phyloP scores from a whole-genome alignment of 176 grass and related monocot genomes.

The sorghum (Sorghum bicolor) region DNA sequence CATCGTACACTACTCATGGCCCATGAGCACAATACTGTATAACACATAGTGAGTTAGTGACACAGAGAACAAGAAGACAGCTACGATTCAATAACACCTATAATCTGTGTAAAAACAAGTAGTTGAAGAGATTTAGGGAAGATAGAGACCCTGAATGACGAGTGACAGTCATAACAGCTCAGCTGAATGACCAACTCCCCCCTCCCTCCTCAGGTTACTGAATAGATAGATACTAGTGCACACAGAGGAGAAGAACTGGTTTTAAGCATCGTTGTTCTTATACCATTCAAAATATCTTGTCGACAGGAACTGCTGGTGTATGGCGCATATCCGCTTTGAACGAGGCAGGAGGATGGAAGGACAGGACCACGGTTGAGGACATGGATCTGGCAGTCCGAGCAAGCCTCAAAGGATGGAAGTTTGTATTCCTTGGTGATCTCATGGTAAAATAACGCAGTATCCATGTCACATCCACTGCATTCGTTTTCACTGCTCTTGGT shows the following conservation, averaged over 20 bases:
- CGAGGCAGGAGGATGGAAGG: slow-evolving; percentile 80
- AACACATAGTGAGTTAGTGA: neutral
- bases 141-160: neutral
- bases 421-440: slow-evolving; percentile 65
- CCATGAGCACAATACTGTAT: neutral
- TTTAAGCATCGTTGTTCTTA: neutral
- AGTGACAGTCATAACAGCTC: neutral
- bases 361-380: slow-evolving; percentile 73
- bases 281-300: slow-evolving; percentile 6
- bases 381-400: slow-evolving; percentile 85
- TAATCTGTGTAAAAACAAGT: neutral
- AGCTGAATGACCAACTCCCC: neutral
- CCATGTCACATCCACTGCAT: neutral
- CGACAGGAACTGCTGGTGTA: slow-evolving; percentile 61
- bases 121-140: neutral
- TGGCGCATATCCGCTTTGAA: slow-evolving; percentile 69
- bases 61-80: neutral
- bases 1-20: neutral
- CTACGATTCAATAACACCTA: neutral
- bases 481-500: neutral
- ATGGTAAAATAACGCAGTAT: slow-evolving; percentile 39
- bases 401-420: slow-evolving; percentile 72
- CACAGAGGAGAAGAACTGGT: neutral
- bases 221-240: neutral
- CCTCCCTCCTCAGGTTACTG: no score